Conservation (phyloP, 2,329 filamentous ascomycete species). For the Lasiodiplodia sp. region DNA sequence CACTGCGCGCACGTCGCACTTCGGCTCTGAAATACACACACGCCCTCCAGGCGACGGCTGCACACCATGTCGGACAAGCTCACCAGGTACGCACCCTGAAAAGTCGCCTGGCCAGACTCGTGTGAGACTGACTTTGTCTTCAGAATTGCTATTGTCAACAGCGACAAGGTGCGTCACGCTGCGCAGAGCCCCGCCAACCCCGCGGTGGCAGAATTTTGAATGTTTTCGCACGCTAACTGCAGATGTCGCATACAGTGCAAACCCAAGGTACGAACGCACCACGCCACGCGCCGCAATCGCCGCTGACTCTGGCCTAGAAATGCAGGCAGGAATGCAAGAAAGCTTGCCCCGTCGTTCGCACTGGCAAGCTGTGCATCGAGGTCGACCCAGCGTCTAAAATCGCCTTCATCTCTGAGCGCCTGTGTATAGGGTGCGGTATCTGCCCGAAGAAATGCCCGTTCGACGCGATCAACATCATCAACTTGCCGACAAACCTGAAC, state of each 20-base stretch:
- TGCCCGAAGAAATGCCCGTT: constrained; percentile 99
- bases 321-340: constrained; percentile 99
- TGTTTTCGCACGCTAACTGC: constrained; percentile 28
- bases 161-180: constrained; percentile 79
- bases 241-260: constrained; percentile 70
- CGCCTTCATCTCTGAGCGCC: constrained; percentile 94
- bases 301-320: constrained; percentile 66
- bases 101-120: neutral
- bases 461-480: constrained; percentile 99
- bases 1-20: constrained; percentile 13
- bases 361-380: constrained; percentile 97
- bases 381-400: constrained; percentile 88
- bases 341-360: constrained; percentile 95
- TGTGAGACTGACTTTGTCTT: constrained; percentile 30
- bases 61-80: constrained; percentile 86
- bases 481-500: constrained; percentile 98
- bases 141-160: constrained; percentile 98
- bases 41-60: constrained; percentile 3
- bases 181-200: constrained; percentile 29
- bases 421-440: constrained; percentile 99
- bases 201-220: constrained; percentile 39
- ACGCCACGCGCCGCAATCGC: neutral
- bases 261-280: constrained; percentile 69
- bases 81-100: constrained; percentile 73
- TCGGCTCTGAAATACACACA: constrained; percentile 14